A percentile compares a stretch with the other conserved stretches of the same genome.
phyloP scores from a whole-genome alignment of 129 eudicot genomes.

The Glebionis coronaria region DNA sequence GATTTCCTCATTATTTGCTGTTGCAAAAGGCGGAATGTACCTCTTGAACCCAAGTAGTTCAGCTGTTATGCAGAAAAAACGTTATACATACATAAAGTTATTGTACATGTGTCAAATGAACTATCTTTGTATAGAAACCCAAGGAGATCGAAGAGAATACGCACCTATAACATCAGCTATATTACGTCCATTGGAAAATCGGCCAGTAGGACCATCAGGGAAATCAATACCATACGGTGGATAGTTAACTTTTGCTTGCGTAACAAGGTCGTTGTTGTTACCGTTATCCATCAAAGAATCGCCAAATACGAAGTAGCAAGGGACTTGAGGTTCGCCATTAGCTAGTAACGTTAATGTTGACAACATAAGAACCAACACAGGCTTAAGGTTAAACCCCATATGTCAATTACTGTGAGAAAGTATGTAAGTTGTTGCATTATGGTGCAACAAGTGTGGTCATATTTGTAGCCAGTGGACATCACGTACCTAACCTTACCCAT shows the following conservation, averaged over 20 bases:
- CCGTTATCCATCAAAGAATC: conserved; percentile 70
- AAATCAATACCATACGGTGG: conserved; percentile 68
- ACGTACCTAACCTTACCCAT: too few relatives aligned
- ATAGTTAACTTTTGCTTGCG: conserved; percentile 52
- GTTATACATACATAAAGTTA: too few relatives aligned
- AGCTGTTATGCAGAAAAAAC: conserved; percentile 10
- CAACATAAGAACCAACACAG: too few relatives aligned
- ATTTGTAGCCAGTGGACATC: too few relatives aligned
- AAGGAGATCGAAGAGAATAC: background rate
- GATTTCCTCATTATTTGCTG: conserved; percentile 10
- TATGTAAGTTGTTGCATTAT: too few relatives aligned
- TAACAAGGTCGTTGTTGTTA: conserved; percentile 51
- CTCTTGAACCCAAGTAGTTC: conserved; percentile 27
- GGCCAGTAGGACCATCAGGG: conserved; percentile 55
- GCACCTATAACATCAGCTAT: conserved; percentile 47
- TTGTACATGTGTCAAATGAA: too few relatives aligned
- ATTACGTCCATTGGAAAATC: conserved; percentile 59
- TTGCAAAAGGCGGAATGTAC: conserved; percentile 31
- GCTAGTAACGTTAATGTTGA: background rate
- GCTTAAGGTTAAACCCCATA: too few relatives aligned
- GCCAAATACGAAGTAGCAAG: conserved; percentile 60
- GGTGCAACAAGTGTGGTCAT: too few relatives aligned
- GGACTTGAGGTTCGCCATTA: conserved; percentile 37
- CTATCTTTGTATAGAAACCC: background rate
- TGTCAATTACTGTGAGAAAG: too few relatives aligned